A percentile compares a stretch with the other conserved stretches of the same genome.
Evolutionary conservation across 1,139 yeast genomes (phyloP).

Genomic region (Yamadazyma blattariae): DNA sequence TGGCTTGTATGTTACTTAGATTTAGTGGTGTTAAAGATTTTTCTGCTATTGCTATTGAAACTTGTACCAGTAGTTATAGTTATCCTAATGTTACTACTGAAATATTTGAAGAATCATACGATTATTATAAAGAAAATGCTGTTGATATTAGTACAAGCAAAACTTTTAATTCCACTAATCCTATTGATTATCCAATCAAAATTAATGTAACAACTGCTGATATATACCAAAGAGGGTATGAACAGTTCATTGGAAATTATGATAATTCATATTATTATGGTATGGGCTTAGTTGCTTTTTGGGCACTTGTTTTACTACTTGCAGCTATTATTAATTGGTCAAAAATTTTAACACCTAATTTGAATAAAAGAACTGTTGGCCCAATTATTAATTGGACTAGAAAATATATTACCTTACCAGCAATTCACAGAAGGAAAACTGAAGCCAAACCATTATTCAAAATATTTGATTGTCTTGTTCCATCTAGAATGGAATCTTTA

Average conservation of each 20-base stretch:
- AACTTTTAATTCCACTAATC: constrained; percentile 19
- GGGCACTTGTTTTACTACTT: constrained; percentile 40
- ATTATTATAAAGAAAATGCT: constrained; percentile 18
- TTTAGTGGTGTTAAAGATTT: not conserved
- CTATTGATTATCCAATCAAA: constrained; percentile 22
- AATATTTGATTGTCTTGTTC: constrained; percentile 21
- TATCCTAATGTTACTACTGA: constrained; percentile 14
- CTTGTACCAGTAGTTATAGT: constrained; percentile 12
- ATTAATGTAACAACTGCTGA: constrained; percentile 14
- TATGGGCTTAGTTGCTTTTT: constrained; percentile 43
- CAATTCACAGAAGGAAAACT: constrained; percentile 23
- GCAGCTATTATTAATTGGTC: constrained; percentile 44
- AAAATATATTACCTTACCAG: constrained; percentile 31
- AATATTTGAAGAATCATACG: constrained; percentile 16
- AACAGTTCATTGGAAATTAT: constrained; percentile 31
- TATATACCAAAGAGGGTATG: constrained; percentile 20
- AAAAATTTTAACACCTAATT: constrained; percentile 24
- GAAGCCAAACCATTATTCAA: constrained; percentile 16
- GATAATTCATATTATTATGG: constrained; percentile 46
- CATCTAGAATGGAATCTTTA: constrained; percentile 26
- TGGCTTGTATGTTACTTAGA: constrained; percentile 10
- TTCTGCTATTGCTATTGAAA: not conserved
- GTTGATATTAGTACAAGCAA: constrained; percentile 17
- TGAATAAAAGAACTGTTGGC: constrained; percentile 20
- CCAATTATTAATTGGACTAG: constrained; percentile 24